Conservation (phyloP, 2,329 filamentous ascomycete genomes). For the Huntiella bhutanensis region DNA sequence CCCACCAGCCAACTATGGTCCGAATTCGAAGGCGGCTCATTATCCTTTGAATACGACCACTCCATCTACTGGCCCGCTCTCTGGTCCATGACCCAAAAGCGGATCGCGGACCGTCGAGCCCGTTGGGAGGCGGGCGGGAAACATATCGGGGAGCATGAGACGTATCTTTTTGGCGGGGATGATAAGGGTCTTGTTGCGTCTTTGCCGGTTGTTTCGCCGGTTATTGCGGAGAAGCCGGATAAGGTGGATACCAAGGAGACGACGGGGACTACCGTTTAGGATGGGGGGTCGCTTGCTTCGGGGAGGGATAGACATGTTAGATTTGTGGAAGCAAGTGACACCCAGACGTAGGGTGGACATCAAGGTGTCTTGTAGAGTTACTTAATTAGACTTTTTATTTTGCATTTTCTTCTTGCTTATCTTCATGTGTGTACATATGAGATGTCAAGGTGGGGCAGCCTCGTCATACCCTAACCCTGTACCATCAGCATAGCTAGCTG, state of each 20-base stretch:
- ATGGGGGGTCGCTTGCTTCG: slow-evolving; percentile 4
- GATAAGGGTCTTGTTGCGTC: slow-evolving; percentile 10
- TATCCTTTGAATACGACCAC: slow-evolving; percentile 88
- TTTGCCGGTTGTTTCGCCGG: slow-evolving; percentile 5
- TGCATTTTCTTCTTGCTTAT: background rate
- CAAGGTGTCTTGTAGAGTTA: background rate
- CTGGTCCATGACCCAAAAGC: slow-evolving; percentile 47
- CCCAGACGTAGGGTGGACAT: background rate
- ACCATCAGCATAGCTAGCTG: background rate
- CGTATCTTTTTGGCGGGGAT: slow-evolving; percentile 54
- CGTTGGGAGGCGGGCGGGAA: slow-evolving; percentile 70
- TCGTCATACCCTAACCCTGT: slow-evolving; percentile 1
- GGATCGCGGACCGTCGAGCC: slow-evolving; percentile 39
- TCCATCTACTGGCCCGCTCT: slow-evolving; percentile 75
- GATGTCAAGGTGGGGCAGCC: slow-evolving; percentile 10
- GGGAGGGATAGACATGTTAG: background rate
- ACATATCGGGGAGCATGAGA: slow-evolving; percentile 68
- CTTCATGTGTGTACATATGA: background rate
- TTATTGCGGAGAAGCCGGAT: slow-evolving; percentile 3
- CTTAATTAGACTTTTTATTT: slow-evolving; percentile 1
- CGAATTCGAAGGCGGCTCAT: slow-evolving; percentile 51
- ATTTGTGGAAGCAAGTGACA: slow-evolving; percentile 1
- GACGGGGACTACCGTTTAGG: slow-evolving; percentile 11
- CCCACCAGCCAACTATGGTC: slow-evolving; percentile 68
- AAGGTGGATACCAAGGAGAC: slow-evolving; percentile 15